Evolutionary conservation across 23 red algal genomes (phyloP), one percentile per base, ranked within the genome.

Genomic region (Gracilaria vermiculophylla): DNA sequence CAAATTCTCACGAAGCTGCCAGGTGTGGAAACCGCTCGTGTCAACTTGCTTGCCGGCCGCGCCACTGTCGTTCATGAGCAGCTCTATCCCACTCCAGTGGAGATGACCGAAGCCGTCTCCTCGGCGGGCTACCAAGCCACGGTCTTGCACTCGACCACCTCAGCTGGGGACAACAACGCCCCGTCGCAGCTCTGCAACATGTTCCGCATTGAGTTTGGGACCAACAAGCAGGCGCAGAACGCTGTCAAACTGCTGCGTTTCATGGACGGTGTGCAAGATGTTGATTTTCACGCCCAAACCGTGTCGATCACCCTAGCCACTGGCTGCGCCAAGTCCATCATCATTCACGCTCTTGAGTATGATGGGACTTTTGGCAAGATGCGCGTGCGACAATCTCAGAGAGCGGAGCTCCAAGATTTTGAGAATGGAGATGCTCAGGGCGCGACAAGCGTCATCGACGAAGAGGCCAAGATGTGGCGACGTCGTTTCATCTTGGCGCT

Each of bases 1-100:
- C 42, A 62, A 8, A 21, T 86, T 27, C 53, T 95, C 7, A 20
- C 40, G 24, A 77, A 69, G 20, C 53, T 76, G 15, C 51, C 48
- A 2, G 79, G 80, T 16, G 90, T 93, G 5, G 40, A 47, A n/a
- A 58, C 48, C 20, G 90, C 90, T 7, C 66, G 69, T 5, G 90
- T 93, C 29, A 85, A 93, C 55, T 69, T 93, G 24, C 90, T 93
- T 0, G 88, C 88, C 32, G 90, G 90, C 34, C 90, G 90, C 45
- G 90, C 90, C 23, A 53, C 62, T 24, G 70, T 93, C 71, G 33
- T 67, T 39, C 88, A 92, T 49, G 35, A 83, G 1, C 17, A 78
- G 25, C 51, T 12, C 25, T 19, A 47, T 1, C 62, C 61, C 25
- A 12, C 35, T 42, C 67, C 79, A 16, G 15, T 14, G 24, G 21